Conservation (phyloP, 805 yeast genomes). For the Yarrowia bubula region DNA sequence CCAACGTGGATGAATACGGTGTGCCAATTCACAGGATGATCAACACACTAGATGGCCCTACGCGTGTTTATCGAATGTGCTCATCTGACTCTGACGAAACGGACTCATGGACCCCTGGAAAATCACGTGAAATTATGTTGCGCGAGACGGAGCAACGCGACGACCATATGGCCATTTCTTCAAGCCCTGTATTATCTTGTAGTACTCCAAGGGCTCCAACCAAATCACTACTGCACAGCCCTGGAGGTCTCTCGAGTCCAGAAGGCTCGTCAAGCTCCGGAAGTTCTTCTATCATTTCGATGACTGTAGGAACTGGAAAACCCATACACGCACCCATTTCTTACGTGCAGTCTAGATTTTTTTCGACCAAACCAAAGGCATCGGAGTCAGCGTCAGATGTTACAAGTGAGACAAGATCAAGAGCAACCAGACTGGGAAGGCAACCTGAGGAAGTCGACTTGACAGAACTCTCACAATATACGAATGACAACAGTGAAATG, state of each 20-base stretch:
- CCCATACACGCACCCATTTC: background rate
- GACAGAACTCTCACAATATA: background rate
- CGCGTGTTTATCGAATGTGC: background rate
- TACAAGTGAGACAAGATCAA: no score
- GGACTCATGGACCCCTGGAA: background rate
- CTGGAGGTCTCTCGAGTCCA: background rate
- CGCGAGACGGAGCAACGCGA: background rate
- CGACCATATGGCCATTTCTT: background rate
- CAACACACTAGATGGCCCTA: background rate
- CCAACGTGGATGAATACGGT: background rate
- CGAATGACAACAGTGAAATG: background rate
- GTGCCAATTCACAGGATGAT: background rate
- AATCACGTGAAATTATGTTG: background rate
- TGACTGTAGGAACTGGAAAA: background rate
- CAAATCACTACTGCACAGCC: background rate
- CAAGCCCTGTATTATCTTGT: background rate
- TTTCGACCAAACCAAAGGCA: no score
- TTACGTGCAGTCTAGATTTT: background rate
- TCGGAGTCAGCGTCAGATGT: no score
- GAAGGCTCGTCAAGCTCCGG: background rate
- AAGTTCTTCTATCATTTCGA: background rate
- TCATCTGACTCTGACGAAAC: background rate
- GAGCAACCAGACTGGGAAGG: no score
- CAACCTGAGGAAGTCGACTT: background rate
- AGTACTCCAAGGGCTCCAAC: background rate